Conservation (phyloP, 148 eudicot genomes). For the Polygonum aviculare region DNA sequence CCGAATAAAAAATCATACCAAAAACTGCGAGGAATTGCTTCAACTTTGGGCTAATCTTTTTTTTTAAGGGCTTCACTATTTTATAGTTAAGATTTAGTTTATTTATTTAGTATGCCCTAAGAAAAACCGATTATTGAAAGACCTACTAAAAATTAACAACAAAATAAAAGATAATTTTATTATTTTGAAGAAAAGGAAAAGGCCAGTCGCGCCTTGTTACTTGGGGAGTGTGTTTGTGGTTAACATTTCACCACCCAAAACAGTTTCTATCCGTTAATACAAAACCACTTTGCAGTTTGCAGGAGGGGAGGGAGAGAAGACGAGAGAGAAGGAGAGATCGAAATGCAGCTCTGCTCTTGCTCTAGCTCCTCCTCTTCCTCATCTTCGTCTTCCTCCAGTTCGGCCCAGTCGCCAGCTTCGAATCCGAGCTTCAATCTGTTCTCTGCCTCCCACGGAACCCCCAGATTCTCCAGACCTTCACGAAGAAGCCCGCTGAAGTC, state of each 20-base stretch:
- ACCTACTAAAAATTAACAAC: no score
- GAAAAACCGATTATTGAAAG: no score
- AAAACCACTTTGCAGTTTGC: background rate
- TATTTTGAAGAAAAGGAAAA: no score
- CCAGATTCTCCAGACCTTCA: constrained; percentile 29
- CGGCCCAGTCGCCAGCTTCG: constrained; percentile 22
- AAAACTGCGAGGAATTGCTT: no score
- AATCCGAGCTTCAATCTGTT: constrained; percentile 30
- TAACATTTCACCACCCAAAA: background rate
- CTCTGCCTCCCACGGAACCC: constrained; percentile 24
- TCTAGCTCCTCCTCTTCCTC: constrained; percentile 23
- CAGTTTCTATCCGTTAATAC: constrained; percentile 10
- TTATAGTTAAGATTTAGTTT: no score
- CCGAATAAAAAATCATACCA: no score
- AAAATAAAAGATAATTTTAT: no score
- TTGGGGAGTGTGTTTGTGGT: constrained; percentile 3
- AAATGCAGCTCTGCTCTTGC: constrained; percentile 48
- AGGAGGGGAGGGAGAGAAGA: background rate
- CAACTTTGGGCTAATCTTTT: no score
- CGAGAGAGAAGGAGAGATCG: constrained; percentile 3
- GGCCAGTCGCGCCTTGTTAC: constrained; percentile 3
- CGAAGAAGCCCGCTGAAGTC: constrained; percentile 32
- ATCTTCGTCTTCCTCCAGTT: constrained; percentile 20
- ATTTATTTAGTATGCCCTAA: no score
- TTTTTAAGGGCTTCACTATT: no score